These are phyloP conservation scores for Cucumis melo DNA, from an alignment of 306 rosid species.

Conservation along the genomic window DNA sequence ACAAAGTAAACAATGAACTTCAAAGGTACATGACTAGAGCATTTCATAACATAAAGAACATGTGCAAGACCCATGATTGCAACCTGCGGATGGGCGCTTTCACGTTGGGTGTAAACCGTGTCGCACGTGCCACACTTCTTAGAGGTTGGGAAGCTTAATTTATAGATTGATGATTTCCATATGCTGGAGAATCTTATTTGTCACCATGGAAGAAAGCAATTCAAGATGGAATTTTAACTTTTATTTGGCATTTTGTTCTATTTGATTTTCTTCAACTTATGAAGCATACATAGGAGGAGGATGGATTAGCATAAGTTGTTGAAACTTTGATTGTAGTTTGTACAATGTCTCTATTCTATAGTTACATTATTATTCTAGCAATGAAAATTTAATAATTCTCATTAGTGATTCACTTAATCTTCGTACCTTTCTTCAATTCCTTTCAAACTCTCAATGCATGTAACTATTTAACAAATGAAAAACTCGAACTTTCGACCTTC, in stretches of 20 bases:
- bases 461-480: no score
- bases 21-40: slow-evolving; percentile 39
- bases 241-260: not conserved
- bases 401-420: not conserved
- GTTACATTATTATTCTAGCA: not conserved
- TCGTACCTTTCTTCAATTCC: no score
- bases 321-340: not conserved
- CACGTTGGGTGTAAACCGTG: slow-evolving; percentile 42
- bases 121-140: slow-evolving; percentile 40
- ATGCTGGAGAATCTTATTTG: not conserved
- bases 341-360: not conserved
- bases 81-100: slow-evolving; percentile 55
- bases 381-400: not conserved
- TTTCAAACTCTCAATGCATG: no score
- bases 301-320: not conserved
- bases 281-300: not conserved
- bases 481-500: no score
- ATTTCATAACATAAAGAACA: slow-evolving; percentile 35
- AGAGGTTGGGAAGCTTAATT: slow-evolving; percentile 49
- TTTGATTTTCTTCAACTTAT: not conserved
- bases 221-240: not conserved
- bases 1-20: slow-evolving; percentile 40
- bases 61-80: slow-evolving; percentile 50
- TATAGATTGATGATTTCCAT: no score
- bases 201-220: not conserved